Evolutionary conservation across 2,329 filamentous ascomycete genomes (phyloP).

Genomic region (Epicoccum sorghinum): DNA sequence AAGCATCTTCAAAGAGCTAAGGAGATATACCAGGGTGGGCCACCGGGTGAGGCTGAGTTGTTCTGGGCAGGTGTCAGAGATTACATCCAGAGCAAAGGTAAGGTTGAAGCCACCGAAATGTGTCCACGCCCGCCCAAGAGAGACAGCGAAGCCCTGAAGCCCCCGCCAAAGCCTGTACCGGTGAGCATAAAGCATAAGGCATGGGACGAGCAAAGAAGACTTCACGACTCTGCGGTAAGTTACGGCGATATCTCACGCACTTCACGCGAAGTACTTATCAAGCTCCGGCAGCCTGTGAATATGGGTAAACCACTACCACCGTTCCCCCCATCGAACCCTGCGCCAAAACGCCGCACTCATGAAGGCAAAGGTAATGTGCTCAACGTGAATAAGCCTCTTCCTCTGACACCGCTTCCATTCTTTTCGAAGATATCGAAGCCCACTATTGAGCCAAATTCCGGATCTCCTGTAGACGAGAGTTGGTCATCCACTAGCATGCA

Average conservation of each 20-base stretch:
- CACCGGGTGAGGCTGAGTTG: slow-evolving; percentile 35
- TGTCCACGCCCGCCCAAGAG: background rate
- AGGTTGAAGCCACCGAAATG: background rate
- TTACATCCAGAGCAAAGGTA: slow-evolving; percentile 15
- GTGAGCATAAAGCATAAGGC: background rate
- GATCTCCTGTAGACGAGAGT: background rate
- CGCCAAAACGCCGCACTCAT: background rate
- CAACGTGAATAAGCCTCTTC: slow-evolving; percentile 3
- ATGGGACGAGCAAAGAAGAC: background rate
- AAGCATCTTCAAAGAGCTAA: slow-evolving; percentile 18
- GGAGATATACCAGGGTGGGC: slow-evolving; percentile 30
- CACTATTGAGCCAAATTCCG: background rate
- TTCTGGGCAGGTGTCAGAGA: slow-evolving; percentile 26
- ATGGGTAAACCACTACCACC: slow-evolving; percentile 25
- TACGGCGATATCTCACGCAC: slow-evolving; percentile 12
- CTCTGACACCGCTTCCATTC: slow-evolving; percentile 8
- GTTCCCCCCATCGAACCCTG: slow-evolving; percentile 9
- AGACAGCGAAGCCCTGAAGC: background rate
- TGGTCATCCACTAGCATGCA: background rate
- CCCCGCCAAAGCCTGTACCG: background rate
- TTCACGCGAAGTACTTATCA: slow-evolving; percentile 18
- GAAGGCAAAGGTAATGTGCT: background rate
- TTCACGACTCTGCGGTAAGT: slow-evolving; percentile 3
- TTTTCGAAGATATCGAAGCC: background rate
- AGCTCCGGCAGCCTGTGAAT: slow-evolving; percentile 7